These are phyloP conservation scores for Lachancea waltii DNA, from an alignment of 805 yeast genomes.

Conservation along the genomic window DNA sequence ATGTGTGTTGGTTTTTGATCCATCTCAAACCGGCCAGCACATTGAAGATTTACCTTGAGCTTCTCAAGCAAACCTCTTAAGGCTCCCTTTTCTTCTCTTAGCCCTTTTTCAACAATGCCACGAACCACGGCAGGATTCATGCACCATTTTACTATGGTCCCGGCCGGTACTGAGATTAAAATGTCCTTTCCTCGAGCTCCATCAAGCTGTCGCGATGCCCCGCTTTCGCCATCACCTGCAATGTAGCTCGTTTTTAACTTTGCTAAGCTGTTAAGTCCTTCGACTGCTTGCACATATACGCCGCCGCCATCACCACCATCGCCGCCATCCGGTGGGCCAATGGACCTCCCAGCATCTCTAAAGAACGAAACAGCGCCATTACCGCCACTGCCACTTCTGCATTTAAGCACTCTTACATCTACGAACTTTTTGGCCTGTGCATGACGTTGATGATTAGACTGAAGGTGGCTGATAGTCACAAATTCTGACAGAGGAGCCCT, in stretches of 20 bases:
- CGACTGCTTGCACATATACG: slow-evolving; percentile 74
- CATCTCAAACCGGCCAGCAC: slow-evolving; percentile 29
- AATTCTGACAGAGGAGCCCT: slow-evolving; percentile 23
- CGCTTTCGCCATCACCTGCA: slow-evolving; percentile 68
- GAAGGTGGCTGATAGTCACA: slow-evolving; percentile 26
- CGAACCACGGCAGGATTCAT: slow-evolving; percentile 56
- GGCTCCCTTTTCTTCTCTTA: slow-evolving; percentile 16
- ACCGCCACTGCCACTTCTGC: slow-evolving; percentile 82
- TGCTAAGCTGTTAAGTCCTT: slow-evolving; percentile 65
- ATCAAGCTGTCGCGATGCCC: slow-evolving; percentile 71
- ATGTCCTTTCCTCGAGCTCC: slow-evolving; percentile 82
- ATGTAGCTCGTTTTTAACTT: slow-evolving; percentile 57
- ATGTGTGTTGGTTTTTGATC: slow-evolving; percentile 37
- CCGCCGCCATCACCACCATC: slow-evolving; percentile 95
- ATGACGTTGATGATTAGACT: slow-evolving; percentile 40
- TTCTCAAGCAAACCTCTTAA: slow-evolving; percentile 21
- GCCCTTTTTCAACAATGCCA: slow-evolving; percentile 22
- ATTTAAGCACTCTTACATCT: slow-evolving; percentile 62
- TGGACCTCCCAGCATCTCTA: slow-evolving; percentile 75
- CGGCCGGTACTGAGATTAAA: slow-evolving; percentile 82
- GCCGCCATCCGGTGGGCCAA: slow-evolving; percentile 98
- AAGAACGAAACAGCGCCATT: slow-evolving; percentile 80
- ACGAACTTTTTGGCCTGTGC: slow-evolving; percentile 37
- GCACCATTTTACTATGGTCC: slow-evolving; percentile 81
- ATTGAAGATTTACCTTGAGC: slow-evolving; percentile 27